Percentiles rank a stretch among this genome's conserved stretches.
These are phyloP conservation scores for Amylostereum areolatum DNA, from an alignment of 1,284 basidiomycete genomes.

Conservation along the genomic window DNA sequence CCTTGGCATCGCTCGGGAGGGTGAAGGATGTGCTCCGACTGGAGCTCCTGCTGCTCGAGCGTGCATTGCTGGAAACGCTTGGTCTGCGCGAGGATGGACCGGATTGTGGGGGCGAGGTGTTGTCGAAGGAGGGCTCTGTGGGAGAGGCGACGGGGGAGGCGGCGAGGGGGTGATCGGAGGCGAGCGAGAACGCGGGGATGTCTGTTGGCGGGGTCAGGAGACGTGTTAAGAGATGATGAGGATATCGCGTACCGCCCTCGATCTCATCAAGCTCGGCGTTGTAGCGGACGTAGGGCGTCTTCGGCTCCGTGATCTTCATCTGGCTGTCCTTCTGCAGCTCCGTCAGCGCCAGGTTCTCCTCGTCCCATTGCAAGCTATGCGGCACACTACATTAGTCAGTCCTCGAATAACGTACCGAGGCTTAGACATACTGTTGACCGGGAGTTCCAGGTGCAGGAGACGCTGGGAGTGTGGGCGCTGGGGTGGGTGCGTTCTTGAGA, in stretches of 20 bases:
- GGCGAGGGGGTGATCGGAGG: neutral
- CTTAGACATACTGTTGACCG: constrained; percentile 35
- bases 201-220: no score
- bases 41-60: constrained; percentile 54
- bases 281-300: constrained; percentile 92
- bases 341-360: constrained; percentile 84
- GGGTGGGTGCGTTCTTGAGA: constrained; percentile 64
- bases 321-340: constrained; percentile 89
- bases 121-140: constrained; percentile 13
- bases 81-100: constrained; percentile 73
- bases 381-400: neutral
- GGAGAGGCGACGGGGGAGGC: constrained; percentile 15
- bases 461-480: neutral
- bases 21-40: constrained; percentile 82
- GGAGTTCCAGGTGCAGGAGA: constrained; percentile 31
- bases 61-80: constrained; percentile 64
- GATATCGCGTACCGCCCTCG: constrained; percentile 58
- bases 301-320: constrained; percentile 96
- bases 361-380: constrained; percentile 80
- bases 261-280: constrained; percentile 81
- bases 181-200: neutral
- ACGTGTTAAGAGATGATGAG: neutral
- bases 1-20: constrained; percentile 62
- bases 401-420: constrained; percentile 19
- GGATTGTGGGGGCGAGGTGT: constrained; percentile 42